Base-by-base conservation (phyloP, 257 asterid species). In the Rubia yunnanensis region DNA sequence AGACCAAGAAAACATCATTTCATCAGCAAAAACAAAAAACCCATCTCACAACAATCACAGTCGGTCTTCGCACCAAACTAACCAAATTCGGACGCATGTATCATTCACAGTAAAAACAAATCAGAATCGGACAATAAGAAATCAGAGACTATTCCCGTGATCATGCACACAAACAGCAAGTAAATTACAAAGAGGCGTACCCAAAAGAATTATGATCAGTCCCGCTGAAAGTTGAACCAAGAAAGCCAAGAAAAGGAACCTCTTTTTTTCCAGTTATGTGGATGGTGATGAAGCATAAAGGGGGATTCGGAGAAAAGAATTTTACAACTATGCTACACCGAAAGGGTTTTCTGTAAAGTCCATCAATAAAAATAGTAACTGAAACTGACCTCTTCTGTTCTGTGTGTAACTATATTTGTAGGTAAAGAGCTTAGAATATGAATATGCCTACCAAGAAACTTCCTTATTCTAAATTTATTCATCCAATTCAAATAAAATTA, bases 271-370 rank as follows among this genome's bases (percentile, higher is more conserved):
- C 50, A 44, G 4, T 35, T 18, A 9, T 27, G 65, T 68, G 59
- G 58, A 68, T 34, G 69, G 32, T 52, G 73, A 60, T 26, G 66
- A 61, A 70, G 63, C 32, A 49, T 22, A 60, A 70, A 69, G 52
- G 60, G 69, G 59, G 7, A 48, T 39, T 64, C 54, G n/a, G 48
- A 17, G 53, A 17, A 22, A 34, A 50, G 73, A 69, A 49, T 60
- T 46, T 60, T 62, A 69, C 62, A 69, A 57, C 67, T 48, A 59
- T 34, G 44, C 44, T 10, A 44, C 50, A 39, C n/a, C 44, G 13
- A 5, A 57, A 59, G 34, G 41, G 20, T 44, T 67, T 57, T 52
- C 34, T 14, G 54, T 18, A 7, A 63, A 41, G 23, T 27, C 38
- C 24, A 20, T 50, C 52, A 50, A 18, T 9, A 5, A 5, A 22